A percentile compares a stretch with the other conserved stretches of the same genome.
Evolutionary conservation across 208 protist species (phyloP).

Genomic region (Acanthamoeba triangularis): DNA sequence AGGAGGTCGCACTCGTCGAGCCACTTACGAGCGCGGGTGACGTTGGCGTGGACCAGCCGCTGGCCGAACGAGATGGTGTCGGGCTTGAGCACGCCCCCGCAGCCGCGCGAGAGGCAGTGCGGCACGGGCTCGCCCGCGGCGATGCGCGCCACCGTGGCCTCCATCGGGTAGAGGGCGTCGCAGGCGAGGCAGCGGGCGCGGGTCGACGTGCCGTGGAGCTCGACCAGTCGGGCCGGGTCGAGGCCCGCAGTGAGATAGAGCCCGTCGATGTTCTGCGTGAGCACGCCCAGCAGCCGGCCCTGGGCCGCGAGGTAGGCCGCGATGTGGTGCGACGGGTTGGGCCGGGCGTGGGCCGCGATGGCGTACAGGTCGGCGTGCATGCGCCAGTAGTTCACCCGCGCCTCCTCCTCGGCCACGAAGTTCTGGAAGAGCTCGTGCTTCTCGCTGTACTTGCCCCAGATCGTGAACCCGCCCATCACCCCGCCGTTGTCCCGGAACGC

Average conservation of each 20-base stretch:
- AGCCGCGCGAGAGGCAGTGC: slow-evolving; percentile 18
- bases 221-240: neutral
- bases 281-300: slow-evolving; percentile 28
- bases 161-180: slow-evolving; percentile 18
- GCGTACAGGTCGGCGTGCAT: slow-evolving; percentile 61
- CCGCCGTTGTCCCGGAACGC: slow-evolving; percentile 24
- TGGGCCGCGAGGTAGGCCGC: slow-evolving; percentile 21
- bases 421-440: slow-evolving; percentile 75
- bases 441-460: slow-evolving; percentile 75
- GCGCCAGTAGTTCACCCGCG: slow-evolving; percentile 62
- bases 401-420: slow-evolving; percentile 56
- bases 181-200: slow-evolving; percentile 36
- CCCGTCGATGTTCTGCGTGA: slow-evolving; percentile 66
- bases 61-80: slow-evolving; percentile 69
- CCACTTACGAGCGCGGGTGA: neutral
- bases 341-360: neutral
- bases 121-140: neutral
- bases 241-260: slow-evolving; percentile 53
- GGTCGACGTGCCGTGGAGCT: slow-evolving; percentile 55
- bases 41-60: neutral
- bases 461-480: slow-evolving; percentile 58
- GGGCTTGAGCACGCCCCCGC: slow-evolving; percentile 53
- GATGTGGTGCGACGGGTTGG: slow-evolving; percentile 67
- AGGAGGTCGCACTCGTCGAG: slow-evolving; percentile 61
- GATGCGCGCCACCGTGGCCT: neutral